Percentiles rank a stretch among this genome's conserved stretches.
These are phyloP conservation scores for Volvox reticuliferus DNA, from an alignment of 139 green algal species.

Conservation along the genomic window DNA sequence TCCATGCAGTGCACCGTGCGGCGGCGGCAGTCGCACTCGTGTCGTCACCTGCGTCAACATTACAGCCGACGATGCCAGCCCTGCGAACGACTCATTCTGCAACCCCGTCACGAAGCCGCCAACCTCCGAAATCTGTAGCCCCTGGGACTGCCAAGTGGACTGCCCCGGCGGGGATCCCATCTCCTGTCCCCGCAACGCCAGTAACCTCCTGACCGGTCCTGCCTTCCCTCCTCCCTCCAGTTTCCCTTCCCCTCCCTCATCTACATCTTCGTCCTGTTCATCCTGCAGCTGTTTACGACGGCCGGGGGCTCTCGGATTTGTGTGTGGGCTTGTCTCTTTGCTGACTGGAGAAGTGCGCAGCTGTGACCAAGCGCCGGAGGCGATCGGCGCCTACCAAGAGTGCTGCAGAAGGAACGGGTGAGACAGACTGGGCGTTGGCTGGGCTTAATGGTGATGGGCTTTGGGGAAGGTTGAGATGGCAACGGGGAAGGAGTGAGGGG, in stretches of 20 bases:
- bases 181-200: neutral
- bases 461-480: neutral
- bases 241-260: too few relatives aligned
- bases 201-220: too few relatives aligned
- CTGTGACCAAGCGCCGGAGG: neutral
- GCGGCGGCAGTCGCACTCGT: conserved; percentile 11
- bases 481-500: neutral
- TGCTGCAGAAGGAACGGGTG: conserved; percentile 33
- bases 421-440: too few relatives aligned
- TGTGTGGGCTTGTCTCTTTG: neutral
- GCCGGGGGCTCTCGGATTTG: neutral
- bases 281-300: neutral
- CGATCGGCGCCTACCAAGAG: neutral
- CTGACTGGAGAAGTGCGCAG: neutral
- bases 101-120: neutral
- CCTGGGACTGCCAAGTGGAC: neutral
- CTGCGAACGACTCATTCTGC: neutral
- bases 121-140: neutral
- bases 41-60: neutral
- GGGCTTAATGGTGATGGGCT: neutral
- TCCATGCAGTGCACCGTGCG: neutral
- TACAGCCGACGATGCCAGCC: neutral
- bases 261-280: neutral
- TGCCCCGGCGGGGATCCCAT: neutral
- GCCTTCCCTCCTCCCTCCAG: too few relatives aligned